Evolutionary conservation across 1,284 basidiomycete species (phyloP), one percentile per base, ranked within the genome.

Genomic region (Papiliotrema nemorosa): DNA sequence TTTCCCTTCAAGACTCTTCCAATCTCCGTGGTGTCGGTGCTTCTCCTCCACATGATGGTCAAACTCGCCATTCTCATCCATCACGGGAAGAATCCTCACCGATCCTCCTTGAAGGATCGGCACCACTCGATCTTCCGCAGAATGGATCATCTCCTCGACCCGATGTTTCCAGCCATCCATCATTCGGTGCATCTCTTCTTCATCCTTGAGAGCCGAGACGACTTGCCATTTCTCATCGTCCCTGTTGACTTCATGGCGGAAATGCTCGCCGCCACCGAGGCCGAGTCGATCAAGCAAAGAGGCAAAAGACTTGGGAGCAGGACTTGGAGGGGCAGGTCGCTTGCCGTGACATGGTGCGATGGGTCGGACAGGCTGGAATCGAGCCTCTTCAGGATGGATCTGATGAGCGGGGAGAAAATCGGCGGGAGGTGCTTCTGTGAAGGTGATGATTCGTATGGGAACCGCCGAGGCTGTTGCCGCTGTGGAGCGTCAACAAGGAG

Each of bases 61-160:
- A 18, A 34, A 34, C 3, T 44, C 16, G 3, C 40, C 48, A 7
- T 16, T 25, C 41, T 41, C 31, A 37, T 50, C 31, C 12, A 47
- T 10, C 25, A 50, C 31, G 22, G 48, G 48, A 5, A 54, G 25
- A 41, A 57, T 52, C 18, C 40, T 43, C 22, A 60, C 29, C 7
- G 29, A 42, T 3, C 58, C 58, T 24, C 60, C 54, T 46, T 63
- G 52, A 24, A 57, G 45, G 35, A 62, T 33, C 5, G 60, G 57
- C 1, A 57, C 29, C 26, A 55, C 38, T 24, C 47, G 37, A 34
- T 46, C 38, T 24, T 54, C 43, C 3, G 45, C 46, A 4, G 41
- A 31, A 9, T 44, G 25, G n/a, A 53, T 36, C 49, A 54, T 52
- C 31, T 51, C 46, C 18, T 57, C 52, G 13, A 54, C 41, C 20